These are phyloP conservation scores for Blepharisma japonicum DNA, from an alignment of 73 alveolate genomes.

Conservation along the genomic window DNA sequence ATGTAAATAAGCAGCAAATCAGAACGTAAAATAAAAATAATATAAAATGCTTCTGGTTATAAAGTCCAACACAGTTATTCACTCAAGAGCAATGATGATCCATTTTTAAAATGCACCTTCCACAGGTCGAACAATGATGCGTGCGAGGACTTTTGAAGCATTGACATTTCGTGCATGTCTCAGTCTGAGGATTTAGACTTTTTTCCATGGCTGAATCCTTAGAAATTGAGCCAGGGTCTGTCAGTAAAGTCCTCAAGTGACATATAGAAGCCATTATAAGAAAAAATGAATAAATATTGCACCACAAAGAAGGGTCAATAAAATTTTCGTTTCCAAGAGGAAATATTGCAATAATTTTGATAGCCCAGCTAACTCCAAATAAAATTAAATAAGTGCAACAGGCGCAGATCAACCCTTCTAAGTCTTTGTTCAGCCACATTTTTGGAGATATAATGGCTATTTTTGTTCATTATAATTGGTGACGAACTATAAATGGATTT, in stretches of 20 bases:
- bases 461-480: no score
- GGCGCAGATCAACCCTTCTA: not conserved
- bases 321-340: not conserved
- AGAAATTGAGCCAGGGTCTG: constrained; percentile 48
- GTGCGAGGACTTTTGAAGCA: constrained; percentile 40
- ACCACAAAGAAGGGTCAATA: not conserved
- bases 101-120: constrained; percentile 49
- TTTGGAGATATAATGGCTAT: not conserved
- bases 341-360: not conserved
- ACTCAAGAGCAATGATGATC: constrained; percentile 79
- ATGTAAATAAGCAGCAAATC: not conserved
- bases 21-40: not conserved
- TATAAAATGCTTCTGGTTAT: constrained; percentile 45
- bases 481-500: no score
- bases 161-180: constrained; percentile 37
- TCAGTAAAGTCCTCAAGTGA: constrained; percentile 41
- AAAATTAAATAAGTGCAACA: constrained; percentile 4
- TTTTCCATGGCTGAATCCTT: constrained; percentile 21
- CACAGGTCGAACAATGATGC: constrained; percentile 59
- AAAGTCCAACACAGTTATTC: constrained; percentile 58
- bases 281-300: not conserved
- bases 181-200: not conserved
- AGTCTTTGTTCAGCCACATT: constrained; percentile 24
- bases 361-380: not conserved
- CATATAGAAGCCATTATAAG: not conserved